Base-by-base conservation (phyloP, 352 stramenopile species). In the Globisporangium nagaii region DNA sequence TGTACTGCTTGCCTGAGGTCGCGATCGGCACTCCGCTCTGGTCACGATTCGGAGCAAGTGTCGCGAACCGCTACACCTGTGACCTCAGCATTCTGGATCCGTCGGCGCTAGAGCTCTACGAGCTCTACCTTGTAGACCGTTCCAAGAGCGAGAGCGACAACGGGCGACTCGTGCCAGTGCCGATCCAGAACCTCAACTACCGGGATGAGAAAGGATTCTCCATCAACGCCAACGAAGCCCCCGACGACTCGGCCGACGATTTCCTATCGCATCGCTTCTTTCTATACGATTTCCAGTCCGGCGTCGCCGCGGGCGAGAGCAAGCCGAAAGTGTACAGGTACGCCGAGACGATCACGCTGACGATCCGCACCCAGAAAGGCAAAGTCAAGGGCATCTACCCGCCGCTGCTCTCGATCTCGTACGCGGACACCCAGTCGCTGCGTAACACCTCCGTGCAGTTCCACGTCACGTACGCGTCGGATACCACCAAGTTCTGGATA, bases 191-290 rank as follows among this genome's bases (percentile, higher is more conserved):
- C 53, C 58, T 84, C 1, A 96, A 96, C 56, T 87, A 96, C 53
- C 64, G 65, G 1, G 77, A 94, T 53, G 70, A 69, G 28, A 73
- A 75, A 42, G 63, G 70, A n/a, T 50, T 84, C 37, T 46, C 76
- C 58, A 53, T 82, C 53, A 98, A 98, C 65, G 63, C 76, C 5
- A 97, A 98, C 54, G 54, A 49, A 6, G 46, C 53, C 8, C 25
- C 45, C 11, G 54, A 56, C 1, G 88, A 97, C 51, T 59, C 65
- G 7, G 36, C 75, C 11, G 77, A 97, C 68, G 88, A 98, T 62
- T 69, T 93, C 20, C 70, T 98, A 19, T 94, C 69, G 31, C 82
- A 96, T 24, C 77, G 93, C 1, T 98, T 98, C 59, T 96, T 97
- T 59, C 63, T 98, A 25, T 92, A 91, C 48, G 95, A 98, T 57